Evolutionary conservation across 257 asterid species (phyloP).

Genomic region (Cruciata laevipes): DNA sequence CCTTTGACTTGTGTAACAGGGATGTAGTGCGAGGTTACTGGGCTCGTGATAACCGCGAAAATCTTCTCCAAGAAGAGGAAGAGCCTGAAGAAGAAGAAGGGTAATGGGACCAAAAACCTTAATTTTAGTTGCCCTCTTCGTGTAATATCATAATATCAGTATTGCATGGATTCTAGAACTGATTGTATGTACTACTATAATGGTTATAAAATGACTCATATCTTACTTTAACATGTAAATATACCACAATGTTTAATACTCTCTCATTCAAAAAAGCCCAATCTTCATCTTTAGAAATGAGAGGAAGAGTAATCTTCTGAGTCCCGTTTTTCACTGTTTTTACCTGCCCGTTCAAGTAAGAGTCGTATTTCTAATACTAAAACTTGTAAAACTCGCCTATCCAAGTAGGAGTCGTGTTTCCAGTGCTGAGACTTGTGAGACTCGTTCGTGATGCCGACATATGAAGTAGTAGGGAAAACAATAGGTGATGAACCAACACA

Average conservation of each 20-base stretch:
- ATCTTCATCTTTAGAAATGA: background rate
- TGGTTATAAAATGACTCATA: constrained; percentile 8
- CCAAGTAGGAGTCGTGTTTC: background rate
- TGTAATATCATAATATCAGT: background rate
- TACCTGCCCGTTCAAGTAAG: background rate
- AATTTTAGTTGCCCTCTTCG: background rate
- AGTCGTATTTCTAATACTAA: background rate
- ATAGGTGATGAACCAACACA: background rate
- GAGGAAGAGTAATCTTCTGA: background rate
- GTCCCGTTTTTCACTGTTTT: background rate
- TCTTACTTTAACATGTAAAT: constrained; percentile 16
- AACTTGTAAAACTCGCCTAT: background rate
- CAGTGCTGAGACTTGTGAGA: background rate
- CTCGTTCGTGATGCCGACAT: background rate
- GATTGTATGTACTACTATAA: background rate
- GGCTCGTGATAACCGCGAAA: constrained; percentile 98
- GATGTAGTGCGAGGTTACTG: constrained; percentile 98
- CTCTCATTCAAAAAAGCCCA: background rate
- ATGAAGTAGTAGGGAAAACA: constrained; percentile 1
- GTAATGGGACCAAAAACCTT: too few species aligned
- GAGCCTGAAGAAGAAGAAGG: constrained; percentile 95
- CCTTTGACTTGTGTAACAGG: constrained; percentile 37
- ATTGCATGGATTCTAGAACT: constrained; percentile 1
- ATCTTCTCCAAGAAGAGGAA: constrained; percentile 99
- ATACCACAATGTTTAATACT: background rate